Evolutionary conservation across 139 green algal species (phyloP).

Genomic region (Chlamydomonas asymmetrica): DNA sequence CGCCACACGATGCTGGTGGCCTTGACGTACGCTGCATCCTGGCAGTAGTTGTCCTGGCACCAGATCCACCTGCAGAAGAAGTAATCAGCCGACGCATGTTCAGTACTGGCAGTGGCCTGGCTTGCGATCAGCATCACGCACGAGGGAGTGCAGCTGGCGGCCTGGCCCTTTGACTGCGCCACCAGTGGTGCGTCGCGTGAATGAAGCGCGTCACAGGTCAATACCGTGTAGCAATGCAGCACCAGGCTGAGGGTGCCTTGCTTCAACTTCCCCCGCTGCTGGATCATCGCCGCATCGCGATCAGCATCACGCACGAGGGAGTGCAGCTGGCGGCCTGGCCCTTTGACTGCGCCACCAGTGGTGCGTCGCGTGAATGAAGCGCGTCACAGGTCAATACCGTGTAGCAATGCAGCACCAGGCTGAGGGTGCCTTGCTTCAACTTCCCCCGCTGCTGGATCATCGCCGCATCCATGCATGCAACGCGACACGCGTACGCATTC

Average conservation of each 20-base stretch:
- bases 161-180: no score
- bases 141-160: neutral
- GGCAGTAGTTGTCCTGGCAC: slow-evolving; percentile 13
- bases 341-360: no score
- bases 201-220: neutral
- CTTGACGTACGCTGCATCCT: slow-evolving; percentile 13
- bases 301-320: neutral
- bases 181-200: neutral
- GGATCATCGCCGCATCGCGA: no score
- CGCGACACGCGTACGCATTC: neutral
- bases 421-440: no score
- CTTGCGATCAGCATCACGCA: neutral
- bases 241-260: no score
- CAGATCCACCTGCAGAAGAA: slow-evolving; percentile 15
- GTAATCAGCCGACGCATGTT: no score
- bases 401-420: no score
- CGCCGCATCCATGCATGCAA: neutral
- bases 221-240: no score
- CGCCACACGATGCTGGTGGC: slow-evolving; percentile 38
- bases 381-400: no score
- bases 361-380: neutral
- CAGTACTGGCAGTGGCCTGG: neutral
- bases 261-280: no score
- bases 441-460: no score
- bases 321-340: neutral